Conservation (phyloP, 306 rosid species). For the Clitoria ternatea region DNA sequence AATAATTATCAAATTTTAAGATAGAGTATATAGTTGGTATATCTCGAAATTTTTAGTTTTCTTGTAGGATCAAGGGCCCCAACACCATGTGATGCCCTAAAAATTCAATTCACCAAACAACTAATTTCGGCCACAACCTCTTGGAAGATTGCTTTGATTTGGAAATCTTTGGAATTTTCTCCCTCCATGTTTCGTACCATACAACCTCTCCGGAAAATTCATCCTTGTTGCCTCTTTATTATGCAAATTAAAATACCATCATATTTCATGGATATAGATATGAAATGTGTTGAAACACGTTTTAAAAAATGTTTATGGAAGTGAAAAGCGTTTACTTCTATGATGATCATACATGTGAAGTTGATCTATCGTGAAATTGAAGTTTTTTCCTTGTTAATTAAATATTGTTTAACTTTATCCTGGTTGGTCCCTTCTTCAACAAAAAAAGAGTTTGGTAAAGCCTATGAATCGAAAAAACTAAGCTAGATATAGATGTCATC, state of each 20-base stretch:
- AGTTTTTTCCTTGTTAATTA: neutral
- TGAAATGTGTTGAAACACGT: too few species aligned
- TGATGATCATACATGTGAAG: neutral
- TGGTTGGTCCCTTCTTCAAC: neutral
- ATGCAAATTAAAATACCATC: too few species aligned
- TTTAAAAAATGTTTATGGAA: too few species aligned
- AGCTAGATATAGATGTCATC: neutral
- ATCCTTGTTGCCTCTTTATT: neutral
- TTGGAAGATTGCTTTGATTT: slow-evolving; percentile 15
- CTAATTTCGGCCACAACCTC: slow-evolving; percentile 6
- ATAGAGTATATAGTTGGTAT: neutral
- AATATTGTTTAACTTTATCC: neutral
- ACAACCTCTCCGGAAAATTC: neutral
- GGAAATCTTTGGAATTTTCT: slow-evolving; percentile 14
- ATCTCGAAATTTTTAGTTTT: slow-evolving; percentile 10
- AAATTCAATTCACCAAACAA: slow-evolving; percentile 21
- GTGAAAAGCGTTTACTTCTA: too few species aligned
- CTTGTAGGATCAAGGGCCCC: slow-evolving; percentile 18
- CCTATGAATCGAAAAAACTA: neutral
- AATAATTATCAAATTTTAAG: slow-evolving; percentile 19
- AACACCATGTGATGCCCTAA: slow-evolving; percentile 28
- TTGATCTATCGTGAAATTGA: neutral
- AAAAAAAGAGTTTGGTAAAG: neutral
- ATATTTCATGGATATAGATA: too few species aligned
- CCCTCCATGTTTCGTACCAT: neutral